Conservation (phyloP, 2,329 filamentous ascomycete species). For the Phoma sp. region DNA sequence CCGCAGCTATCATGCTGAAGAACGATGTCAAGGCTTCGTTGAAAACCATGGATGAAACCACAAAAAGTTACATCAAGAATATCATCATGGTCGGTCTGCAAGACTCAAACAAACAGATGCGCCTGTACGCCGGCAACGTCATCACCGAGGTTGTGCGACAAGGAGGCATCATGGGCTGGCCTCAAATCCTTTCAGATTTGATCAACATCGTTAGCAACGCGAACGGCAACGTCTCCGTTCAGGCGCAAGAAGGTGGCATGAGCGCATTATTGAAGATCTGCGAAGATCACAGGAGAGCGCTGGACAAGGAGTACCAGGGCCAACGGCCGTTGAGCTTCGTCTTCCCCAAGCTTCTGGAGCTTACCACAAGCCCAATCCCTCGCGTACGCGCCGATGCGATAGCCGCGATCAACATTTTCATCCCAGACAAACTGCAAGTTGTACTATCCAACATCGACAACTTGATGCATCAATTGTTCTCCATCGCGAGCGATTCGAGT, state of each 20-base stretch:
- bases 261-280: conserved; percentile 92
- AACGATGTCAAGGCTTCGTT: conserved; percentile 84
- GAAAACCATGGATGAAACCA: conserved; percentile 76
- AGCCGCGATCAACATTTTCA: conserved; percentile 88
- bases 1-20: conserved; percentile 93
- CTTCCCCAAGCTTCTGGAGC: conserved; percentile 88
- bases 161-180: conserved; percentile 89
- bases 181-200: conserved; percentile 84
- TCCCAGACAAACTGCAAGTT: conserved; percentile 82
- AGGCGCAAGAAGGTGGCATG: conserved; percentile 92
- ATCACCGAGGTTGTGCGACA: conserved; percentile 89
- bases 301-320: conserved; percentile 88
- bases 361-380: conserved; percentile 76
- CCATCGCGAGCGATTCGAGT: conserved; percentile 76
- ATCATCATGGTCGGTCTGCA: conserved; percentile 80
- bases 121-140: conserved; percentile 89
- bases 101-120: conserved; percentile 81
- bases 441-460: conserved; percentile 81
- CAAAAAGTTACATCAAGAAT: conserved; percentile 78
- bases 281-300: conserved; percentile 87
- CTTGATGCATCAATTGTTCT: conserved; percentile 83
- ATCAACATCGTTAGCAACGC: conserved; percentile 79
- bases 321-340: conserved; percentile 87
- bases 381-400: conserved; percentile 83
- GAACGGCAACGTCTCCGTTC: conserved; percentile 69